These are phyloP conservation scores for Sisymbrium altissimum DNA, from an alignment of 345 rosid species.

Conservation along the genomic window DNA sequence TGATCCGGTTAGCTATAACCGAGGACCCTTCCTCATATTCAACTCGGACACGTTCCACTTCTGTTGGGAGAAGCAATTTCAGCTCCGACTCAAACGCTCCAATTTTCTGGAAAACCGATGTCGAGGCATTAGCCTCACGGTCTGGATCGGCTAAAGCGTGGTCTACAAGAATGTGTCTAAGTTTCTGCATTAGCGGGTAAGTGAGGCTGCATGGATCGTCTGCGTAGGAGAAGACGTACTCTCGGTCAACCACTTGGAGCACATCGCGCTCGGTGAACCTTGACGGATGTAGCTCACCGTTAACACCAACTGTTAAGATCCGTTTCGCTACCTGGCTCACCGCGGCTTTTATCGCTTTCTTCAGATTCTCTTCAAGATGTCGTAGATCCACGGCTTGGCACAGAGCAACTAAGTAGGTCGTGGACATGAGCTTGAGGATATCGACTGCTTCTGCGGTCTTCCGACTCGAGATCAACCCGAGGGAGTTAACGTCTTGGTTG, in stretches of 20 bases:
- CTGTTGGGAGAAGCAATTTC: conserved; percentile 50
- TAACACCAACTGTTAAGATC: conserved; percentile 45
- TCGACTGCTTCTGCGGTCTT: conserved; percentile 62
- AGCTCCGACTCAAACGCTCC: conserved; percentile 60
- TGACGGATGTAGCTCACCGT: conserved; percentile 73
- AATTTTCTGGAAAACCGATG: conserved; percentile 72
- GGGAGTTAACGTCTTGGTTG: conserved; percentile 66
- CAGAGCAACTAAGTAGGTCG: conserved; percentile 53
- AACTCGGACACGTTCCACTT: conserved; percentile 52
- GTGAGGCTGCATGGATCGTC: conserved; percentile 75
- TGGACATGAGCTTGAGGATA: conserved; percentile 59
- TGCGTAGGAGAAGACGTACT: conserved; percentile 53
- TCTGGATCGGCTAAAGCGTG: conserved; percentile 61
- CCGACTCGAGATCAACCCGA: conserved; percentile 57
- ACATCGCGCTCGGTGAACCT: conserved; percentile 69
- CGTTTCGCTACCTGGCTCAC: conserved; percentile 54
- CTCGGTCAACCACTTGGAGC: conserved; percentile 62
- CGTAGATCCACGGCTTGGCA: conserved; percentile 66
- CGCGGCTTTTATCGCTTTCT: conserved; percentile 38
- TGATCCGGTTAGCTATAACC: conserved; percentile 51
- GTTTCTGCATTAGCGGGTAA: conserved; percentile 74
- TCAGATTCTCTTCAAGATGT: conserved; percentile 61
- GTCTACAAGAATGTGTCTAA: conserved; percentile 69
- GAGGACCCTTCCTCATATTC: conserved; percentile 48
- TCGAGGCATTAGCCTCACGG: conserved; percentile 38